Percentiles rank a stretch among this genome's conserved stretches.
These are phyloP conservation scores for Phyllosticta citriasiana DNA, from an alignment of 2,329 filamentous ascomycete genomes.

Conservation along the genomic window DNA sequence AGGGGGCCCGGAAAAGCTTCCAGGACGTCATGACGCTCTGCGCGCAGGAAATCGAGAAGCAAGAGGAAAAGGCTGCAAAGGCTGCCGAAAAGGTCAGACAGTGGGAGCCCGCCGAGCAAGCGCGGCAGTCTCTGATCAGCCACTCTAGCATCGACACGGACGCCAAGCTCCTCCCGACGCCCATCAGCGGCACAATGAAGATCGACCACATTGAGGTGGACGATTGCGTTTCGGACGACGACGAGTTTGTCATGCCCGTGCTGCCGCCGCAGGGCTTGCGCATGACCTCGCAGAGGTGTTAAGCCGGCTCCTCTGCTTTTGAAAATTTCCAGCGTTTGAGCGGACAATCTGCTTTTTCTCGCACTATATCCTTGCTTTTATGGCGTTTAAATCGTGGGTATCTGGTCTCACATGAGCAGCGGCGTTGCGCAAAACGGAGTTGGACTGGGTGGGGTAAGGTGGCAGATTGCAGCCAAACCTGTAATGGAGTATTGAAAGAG, in stretches of 20 bases:
- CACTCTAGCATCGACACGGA: slow-evolving; percentile 3
- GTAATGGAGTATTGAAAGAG: background rate
- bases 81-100: slow-evolving; percentile 4
- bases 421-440: background rate
- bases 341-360: background rate
- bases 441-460: background rate
- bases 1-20: slow-evolving; percentile 57
- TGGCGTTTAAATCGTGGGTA: background rate
- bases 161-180: slow-evolving; percentile 10
- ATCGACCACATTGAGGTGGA: slow-evolving; percentile 27
- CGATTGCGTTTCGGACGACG: slow-evolving; percentile 22
- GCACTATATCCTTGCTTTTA: background rate
- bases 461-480: background rate
- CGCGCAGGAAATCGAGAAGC: slow-evolving; percentile 36
- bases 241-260: slow-evolving; percentile 29
- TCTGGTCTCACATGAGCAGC: background rate
- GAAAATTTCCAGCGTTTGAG: slow-evolving; percentile 4
- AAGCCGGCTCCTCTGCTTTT: background rate
- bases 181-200: slow-evolving; percentile 12
- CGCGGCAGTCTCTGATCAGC: slow-evolving; percentile 1
- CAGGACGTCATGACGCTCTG: slow-evolving; percentile 53
- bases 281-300: slow-evolving; percentile 18
- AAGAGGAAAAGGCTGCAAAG: slow-evolving; percentile 5
- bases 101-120: background rate
- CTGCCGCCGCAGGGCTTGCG: slow-evolving; percentile 15